Conservation (phyloP, 768 basidiomycete genomes). For the Phylloporus scabripes region DNA sequence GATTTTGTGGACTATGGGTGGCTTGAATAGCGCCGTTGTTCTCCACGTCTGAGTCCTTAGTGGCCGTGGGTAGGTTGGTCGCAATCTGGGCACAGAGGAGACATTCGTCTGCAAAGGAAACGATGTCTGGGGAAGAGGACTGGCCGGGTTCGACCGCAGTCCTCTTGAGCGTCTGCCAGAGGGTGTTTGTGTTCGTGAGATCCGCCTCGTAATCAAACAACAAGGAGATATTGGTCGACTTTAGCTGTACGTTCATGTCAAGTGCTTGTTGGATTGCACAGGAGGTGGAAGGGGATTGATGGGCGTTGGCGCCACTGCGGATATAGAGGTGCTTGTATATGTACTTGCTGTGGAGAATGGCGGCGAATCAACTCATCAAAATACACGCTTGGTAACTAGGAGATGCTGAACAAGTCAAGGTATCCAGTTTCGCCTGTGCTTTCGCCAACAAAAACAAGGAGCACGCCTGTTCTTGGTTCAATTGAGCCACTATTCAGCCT, state of each 20-base stretch:
- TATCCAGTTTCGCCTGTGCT: too few species aligned
- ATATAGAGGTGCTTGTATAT: slow-evolving; percentile 5
- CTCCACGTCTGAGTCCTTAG: background rate
- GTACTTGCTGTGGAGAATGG: slow-evolving; percentile 14
- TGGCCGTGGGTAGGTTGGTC: background rate
- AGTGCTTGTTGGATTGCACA: background rate
- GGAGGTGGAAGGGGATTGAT: background rate
- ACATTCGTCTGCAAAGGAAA: slow-evolving; percentile 27
- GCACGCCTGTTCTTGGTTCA: too few species aligned
- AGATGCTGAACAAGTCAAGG: too few species aligned
- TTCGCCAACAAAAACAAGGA: too few species aligned
- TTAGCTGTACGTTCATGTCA: slow-evolving; percentile 6
- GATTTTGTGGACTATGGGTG: too few species aligned
- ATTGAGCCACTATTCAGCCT: too few species aligned
- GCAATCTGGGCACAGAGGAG: slow-evolving; percentile 24
- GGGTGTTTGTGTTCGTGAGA: background rate
- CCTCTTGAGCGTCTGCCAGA: slow-evolving; percentile 23
- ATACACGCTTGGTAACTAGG: background rate
- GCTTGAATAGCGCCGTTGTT: background rate
- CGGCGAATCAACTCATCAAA: background rate
- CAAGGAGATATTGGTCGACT: slow-evolving; percentile 15
- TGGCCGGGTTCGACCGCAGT: slow-evolving; percentile 27
- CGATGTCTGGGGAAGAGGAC: slow-evolving; percentile 15
- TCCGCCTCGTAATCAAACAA: background rate
- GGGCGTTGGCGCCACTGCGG: slow-evolving; percentile 12